phyloP scores from a whole-genome alignment of 306 rosid species.

The Vigna radiata region DNA sequence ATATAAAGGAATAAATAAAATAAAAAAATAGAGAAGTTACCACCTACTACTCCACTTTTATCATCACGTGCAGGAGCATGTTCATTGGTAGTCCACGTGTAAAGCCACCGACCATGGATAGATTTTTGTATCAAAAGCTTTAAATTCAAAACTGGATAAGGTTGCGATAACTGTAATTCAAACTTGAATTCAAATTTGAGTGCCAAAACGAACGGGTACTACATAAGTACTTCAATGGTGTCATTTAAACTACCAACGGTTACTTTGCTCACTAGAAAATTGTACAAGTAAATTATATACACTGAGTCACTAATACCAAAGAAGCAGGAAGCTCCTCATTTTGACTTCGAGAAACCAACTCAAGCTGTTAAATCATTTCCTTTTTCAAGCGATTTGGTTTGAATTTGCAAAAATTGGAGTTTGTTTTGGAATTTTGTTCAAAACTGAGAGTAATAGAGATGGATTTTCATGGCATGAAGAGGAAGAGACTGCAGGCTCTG shows the following conservation, averaged over 20 bases:
- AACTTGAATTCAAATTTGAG: slow-evolving; percentile 15
- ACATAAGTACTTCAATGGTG: no score
- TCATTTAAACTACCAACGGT: background rate
- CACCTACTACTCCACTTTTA: background rate
- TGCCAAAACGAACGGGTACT: background rate
- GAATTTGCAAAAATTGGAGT: background rate
- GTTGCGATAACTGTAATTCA: background rate
- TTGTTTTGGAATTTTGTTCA: background rate
- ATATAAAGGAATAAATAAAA: no score
- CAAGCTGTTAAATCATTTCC: background rate
- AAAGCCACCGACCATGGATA: slow-evolving; percentile 17
- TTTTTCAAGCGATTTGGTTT: background rate
- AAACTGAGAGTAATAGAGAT: slow-evolving; percentile 24
- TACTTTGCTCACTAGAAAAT: background rate
- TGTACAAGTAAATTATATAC: background rate
- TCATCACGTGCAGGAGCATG: background rate
- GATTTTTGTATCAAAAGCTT: background rate
- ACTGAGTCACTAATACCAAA: background rate
- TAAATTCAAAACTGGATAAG: slow-evolving; percentile 29
- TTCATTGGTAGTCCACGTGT: background rate
- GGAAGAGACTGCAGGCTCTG: slow-evolving; percentile 54
- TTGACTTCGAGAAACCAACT: slow-evolving; percentile 1
- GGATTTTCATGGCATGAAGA: slow-evolving; percentile 56
- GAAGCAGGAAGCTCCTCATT: background rate
- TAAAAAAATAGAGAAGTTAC: background rate